A percentile compares a stretch with the other conserved stretches of the same genome.
Conservation (phyloP, 1,284 basidiomycete genomes). For the Pseudozyma pruni region DNA sequence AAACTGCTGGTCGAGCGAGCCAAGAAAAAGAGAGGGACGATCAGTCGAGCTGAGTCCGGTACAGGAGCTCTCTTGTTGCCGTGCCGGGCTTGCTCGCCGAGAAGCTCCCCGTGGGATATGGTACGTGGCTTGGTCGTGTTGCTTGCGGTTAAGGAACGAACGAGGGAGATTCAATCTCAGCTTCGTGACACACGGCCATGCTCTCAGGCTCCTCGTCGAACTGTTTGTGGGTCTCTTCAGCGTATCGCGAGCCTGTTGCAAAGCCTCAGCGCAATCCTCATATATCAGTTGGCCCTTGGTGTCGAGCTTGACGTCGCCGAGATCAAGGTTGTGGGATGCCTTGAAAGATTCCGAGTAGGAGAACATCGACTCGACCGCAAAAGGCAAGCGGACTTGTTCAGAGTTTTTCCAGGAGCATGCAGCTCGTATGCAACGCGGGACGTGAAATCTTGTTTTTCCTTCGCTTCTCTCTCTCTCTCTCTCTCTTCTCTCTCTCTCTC, state of each 20-base stretch:
- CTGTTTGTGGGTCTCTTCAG: too few species aligned
- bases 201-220: neutral
- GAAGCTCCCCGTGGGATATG: conserved; percentile 11
- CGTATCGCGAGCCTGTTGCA: too few species aligned
- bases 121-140: conserved; percentile 1
- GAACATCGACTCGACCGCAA: too few species aligned
- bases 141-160: neutral
- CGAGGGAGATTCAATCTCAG: conserved; percentile 16
- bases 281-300: too few species aligned
- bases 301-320: too few species aligned
- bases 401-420: conserved; percentile 40
- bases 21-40: neutral
- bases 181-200: neutral
- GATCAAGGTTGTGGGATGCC: too few species aligned
- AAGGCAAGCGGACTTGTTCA: neutral
- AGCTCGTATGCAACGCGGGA: conserved; percentile 28
- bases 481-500: neutral
- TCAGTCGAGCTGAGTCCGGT: neutral
- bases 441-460: conserved; percentile 13
- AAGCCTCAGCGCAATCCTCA: too few species aligned
- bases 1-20: neutral
- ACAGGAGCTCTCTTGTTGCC: too few species aligned
- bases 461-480: neutral
- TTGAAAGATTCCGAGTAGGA: too few species aligned
- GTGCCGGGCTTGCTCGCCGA: neutral